These are phyloP conservation scores for Microstroma glucosiphilum DNA, from an alignment of 1,284 basidiomycete genomes.

Conservation along the genomic window DNA sequence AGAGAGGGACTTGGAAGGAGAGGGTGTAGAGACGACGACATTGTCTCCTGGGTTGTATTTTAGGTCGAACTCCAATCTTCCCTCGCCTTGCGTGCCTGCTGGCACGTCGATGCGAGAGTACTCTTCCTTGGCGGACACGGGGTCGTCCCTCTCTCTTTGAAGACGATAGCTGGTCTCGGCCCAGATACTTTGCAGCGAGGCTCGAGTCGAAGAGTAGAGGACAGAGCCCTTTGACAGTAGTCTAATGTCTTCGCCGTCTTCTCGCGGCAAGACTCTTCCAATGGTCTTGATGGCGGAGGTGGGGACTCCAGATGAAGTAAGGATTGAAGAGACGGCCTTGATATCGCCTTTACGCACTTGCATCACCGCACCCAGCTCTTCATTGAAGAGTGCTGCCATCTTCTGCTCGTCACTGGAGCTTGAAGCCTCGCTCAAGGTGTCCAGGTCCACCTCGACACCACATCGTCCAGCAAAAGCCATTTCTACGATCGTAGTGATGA, in stretches of 20 bases:
- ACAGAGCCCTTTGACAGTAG: constrained; percentile 42
- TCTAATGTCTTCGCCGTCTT: constrained; percentile 60
- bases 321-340: constrained; percentile 59
- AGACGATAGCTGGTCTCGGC: constrained; percentile 88
- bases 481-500: constrained; percentile 85
- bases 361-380: constrained; percentile 88
- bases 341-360: constrained; percentile 70
- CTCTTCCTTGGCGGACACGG: constrained; percentile 71
- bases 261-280: constrained; percentile 54
- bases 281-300: constrained; percentile 67
- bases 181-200: constrained; percentile 76
- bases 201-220: constrained; percentile 54
- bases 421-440: constrained; percentile 50
- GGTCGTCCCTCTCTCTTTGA: constrained; percentile 82
- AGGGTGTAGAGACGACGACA: constrained; percentile 20
- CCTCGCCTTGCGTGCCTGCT: constrained; percentile 18
- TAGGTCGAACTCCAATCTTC: constrained; percentile 33
- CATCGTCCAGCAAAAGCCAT: constrained; percentile 90
- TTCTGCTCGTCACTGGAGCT: constrained; percentile 51
- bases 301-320: constrained; percentile 68
- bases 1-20: constrained; percentile 26
- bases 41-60: constrained; percentile 41
- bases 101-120: constrained; percentile 62
- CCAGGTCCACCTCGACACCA: constrained; percentile 67
- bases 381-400: constrained; percentile 74